Conservation (phyloP, 2,329 filamentous ascomycete genomes). For the Alternaria dauci region DNA sequence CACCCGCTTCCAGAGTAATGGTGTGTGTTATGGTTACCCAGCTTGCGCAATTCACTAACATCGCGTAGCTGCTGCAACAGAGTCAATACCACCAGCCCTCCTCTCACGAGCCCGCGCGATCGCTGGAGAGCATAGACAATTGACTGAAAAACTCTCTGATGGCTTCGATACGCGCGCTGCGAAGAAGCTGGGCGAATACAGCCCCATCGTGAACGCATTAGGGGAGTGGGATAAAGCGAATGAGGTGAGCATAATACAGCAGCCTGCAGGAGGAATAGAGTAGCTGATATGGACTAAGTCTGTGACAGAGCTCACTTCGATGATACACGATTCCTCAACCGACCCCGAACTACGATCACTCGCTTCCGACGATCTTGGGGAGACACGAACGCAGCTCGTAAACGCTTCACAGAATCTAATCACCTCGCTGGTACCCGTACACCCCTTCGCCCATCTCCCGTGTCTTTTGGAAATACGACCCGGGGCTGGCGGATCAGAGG, state of each 20-base stretch:
- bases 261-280: not conserved
- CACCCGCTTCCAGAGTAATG: conserved; percentile 40
- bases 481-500: conserved; percentile 90
- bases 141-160: conserved; percentile 61
- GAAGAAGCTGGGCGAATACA: conserved; percentile 66
- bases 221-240: conserved; percentile 66
- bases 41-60: conserved; percentile 15
- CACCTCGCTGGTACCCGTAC: conserved; percentile 79
- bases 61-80: conserved; percentile 30
- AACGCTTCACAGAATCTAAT: conserved; percentile 73
- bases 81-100: conserved; percentile 62
- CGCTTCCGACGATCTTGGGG: conserved; percentile 73
- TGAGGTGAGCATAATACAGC: conserved; percentile 54
- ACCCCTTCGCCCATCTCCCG: conserved; percentile 88
- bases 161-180: conserved; percentile 65
- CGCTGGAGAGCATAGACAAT: conserved; percentile 63
- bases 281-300: conserved; percentile 53
- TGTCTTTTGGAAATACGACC: conserved; percentile 93
- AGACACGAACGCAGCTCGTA: conserved; percentile 69
- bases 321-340: conserved; percentile 73
- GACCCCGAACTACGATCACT: conserved; percentile 68
- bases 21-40: conserved; percentile 17
- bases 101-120: conserved; percentile 64
- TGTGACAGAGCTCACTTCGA: conserved; percentile 73
- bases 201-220: conserved; percentile 61